These are phyloP conservation scores for Hanseniaspora opuntiae DNA, from an alignment of 805 yeast species.

Conservation along the genomic window DNA sequence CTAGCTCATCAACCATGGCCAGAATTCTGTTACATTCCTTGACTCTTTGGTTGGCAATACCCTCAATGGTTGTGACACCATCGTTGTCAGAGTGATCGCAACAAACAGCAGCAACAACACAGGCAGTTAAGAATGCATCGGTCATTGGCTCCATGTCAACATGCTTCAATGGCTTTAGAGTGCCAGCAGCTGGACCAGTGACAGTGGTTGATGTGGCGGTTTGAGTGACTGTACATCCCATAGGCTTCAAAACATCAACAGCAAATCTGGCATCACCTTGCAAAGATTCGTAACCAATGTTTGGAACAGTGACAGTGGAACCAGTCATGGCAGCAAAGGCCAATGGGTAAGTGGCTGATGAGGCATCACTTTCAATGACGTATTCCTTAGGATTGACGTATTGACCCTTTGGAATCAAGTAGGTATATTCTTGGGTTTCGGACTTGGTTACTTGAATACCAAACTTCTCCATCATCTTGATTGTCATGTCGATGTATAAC, in stretches of 20 bases:
- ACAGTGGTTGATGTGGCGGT: constrained; percentile 81
- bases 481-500: constrained; percentile 92
- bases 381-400: constrained; percentile 74
- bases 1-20: constrained; percentile 82
- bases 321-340: constrained; percentile 97
- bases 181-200: constrained; percentile 66
- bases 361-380: constrained; percentile 90
- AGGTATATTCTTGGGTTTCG: constrained; percentile 61
- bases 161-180: constrained; percentile 51
- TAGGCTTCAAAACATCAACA: constrained; percentile 75
- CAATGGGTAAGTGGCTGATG: constrained; percentile 93
- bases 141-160: constrained; percentile 99
- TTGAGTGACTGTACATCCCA: constrained; percentile 88
- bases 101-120: constrained; percentile 93
- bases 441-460: constrained; percentile 69
- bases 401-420: constrained; percentile 73
- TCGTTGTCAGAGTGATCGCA: constrained; percentile 31
- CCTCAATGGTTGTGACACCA: constrained; percentile 62
- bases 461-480: constrained; percentile 82
- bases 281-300: constrained; percentile 77
- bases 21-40: constrained; percentile 92
- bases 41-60: constrained; percentile 95
- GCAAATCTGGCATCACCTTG: constrained; percentile 98
- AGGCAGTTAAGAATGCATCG: constrained; percentile 92
- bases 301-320: constrained; percentile 81